Percentiles rank a stretch among this genome's conserved stretches.
Evolutionary conservation across 805 yeast species (phyloP).

Genomic region (Zygotorulaspora florentina): DNA sequence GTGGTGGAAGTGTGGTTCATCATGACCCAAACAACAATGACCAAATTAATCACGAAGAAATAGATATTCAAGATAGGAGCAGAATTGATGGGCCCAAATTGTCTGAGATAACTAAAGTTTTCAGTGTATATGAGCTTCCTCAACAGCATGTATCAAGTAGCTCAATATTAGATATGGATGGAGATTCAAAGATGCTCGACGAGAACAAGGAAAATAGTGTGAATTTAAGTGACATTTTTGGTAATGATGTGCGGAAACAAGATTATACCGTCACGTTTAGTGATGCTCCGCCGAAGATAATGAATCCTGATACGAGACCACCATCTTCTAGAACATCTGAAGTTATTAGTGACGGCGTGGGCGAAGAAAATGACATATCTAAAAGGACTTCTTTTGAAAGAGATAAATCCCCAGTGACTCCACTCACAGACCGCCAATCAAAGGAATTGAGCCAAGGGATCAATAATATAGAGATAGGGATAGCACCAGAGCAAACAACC

Average conservation of each 20-base stretch:
- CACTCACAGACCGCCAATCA: constrained; percentile 16
- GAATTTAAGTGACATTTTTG: constrained; percentile 29
- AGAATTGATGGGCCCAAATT: constrained; percentile 14
- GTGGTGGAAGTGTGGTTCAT: constrained; percentile 26
- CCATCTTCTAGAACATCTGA: constrained; percentile 8
- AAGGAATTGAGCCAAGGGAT: constrained; percentile 17
- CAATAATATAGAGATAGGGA: constrained; percentile 15
- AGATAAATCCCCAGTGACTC: constrained; percentile 13
- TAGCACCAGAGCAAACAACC: neutral
- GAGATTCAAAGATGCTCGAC: constrained; percentile 11
- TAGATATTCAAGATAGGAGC: neutral
- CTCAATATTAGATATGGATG: constrained; percentile 1
- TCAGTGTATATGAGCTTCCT: constrained; percentile 29
- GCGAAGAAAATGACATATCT: constrained; percentile 3
- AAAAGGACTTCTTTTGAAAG: constrained; percentile 8
- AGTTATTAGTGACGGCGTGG: neutral
- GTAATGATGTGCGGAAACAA: constrained; percentile 10
- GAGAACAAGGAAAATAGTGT: constrained; percentile 11
- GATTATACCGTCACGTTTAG: constrained; percentile 29
- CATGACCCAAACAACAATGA: constrained; percentile 11
- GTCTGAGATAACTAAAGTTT: constrained; percentile 34
- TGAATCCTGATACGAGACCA: constrained; percentile 14
- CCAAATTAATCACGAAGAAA: neutral
- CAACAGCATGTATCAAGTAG: neutral
- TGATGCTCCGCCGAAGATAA: constrained; percentile 26